phyloP scores from a whole-genome alignment of 495 filamentous ascomycete genomes.

The Choiromyces venosus region DNA sequence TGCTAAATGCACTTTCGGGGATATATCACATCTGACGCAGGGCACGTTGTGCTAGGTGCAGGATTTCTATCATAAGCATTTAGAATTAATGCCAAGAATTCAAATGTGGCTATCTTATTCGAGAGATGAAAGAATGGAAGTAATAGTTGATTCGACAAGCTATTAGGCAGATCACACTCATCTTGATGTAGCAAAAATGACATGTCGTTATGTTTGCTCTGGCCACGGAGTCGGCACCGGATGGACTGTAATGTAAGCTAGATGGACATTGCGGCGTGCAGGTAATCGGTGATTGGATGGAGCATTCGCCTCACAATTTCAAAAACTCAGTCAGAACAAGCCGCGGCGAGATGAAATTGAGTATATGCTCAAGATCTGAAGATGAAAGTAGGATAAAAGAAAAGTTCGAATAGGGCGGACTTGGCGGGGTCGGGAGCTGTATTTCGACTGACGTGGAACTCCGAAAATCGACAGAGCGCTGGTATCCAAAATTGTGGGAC shows the following conservation, averaged over 20 bases:
- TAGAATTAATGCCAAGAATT: neutral
- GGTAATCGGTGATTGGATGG: neutral
- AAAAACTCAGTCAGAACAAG: neutral
- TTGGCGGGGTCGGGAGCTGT: neutral
- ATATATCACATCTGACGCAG: slow-evolving; percentile 2
- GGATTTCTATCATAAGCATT: neutral
- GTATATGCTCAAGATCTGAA: neutral
- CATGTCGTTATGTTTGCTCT: neutral
- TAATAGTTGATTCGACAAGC: neutral
- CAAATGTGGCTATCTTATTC: neutral
- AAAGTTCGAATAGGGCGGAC: neutral
- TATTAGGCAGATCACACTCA: neutral
- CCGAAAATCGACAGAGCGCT: neutral
- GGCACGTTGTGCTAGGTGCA: neutral
- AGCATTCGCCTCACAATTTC: neutral
- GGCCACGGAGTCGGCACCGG: neutral
- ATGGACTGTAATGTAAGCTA: neutral
- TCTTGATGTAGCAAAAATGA: neutral
- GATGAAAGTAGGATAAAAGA: neutral
- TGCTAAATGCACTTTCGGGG: neutral
- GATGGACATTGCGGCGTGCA: neutral
- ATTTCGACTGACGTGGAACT: neutral
- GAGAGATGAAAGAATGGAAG: neutral
- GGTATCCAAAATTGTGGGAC: neutral
- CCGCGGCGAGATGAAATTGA: slow-evolving; percentile 1